Base-by-base conservation (phyloP, 2,329 filamentous ascomycete genomes). In the Volutella citrinella region DNA sequence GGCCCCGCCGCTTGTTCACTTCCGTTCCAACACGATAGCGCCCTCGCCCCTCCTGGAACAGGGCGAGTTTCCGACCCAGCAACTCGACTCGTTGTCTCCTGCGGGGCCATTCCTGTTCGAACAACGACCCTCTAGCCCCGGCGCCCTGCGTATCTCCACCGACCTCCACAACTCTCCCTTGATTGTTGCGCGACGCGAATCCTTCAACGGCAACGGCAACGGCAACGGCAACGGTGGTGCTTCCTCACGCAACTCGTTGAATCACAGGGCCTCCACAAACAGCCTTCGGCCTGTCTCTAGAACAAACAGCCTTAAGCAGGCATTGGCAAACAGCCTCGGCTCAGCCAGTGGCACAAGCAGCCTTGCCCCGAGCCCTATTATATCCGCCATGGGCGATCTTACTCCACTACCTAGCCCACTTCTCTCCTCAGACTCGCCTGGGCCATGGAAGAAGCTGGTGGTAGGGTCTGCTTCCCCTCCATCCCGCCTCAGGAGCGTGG, bases 381-480 rank as follows among this genome's bases (percentile, higher is more conserved):
- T 89, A 34, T 75, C 80, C 39, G 84, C 84, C 27, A 83, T 89
- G 78, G 80, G 81, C 42, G 83, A 88, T 56, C 66, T 93, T 43
- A 91, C 87, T 5, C 86, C 86, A 35, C 65, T 93, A 20, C 86
- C 86, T 4, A 91, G 86, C 15, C 86, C 86, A 5, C 70, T 90
- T 27, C 70, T 84, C 50, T 71, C 71, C 5, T 68, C 68, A 43
- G 79, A 82, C 49, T 84, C 82, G 2, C 77, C 80, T 10, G 79
- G 81, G 17, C 79, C 81, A 15, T 81, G 82, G 82, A 79, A 71
- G 57, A 69, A 68, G 55, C 60, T 80, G 36, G 59, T 60, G 34
- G 60, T 65, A 19, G 65, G 69, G 30, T 69, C 68, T 19, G 59
- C 61, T 30, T 81, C 69, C 30, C 58, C 61, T 13, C 52, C 46